phyloP scores from a whole-genome alignment of 805 yeast genomes.

The Candida nemodendra region DNA sequence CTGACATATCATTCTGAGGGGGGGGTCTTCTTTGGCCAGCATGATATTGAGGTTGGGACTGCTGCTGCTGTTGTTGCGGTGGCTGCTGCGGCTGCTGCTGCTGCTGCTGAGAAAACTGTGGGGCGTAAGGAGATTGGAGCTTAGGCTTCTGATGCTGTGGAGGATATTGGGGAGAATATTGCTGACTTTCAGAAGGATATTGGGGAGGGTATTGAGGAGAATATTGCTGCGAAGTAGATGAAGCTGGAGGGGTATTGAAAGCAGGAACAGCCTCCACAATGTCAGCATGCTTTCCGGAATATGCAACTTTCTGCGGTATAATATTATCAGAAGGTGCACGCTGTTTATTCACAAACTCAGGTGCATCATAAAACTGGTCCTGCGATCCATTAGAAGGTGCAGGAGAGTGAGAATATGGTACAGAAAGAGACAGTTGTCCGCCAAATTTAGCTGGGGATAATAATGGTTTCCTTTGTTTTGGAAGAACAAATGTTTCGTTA shows the following conservation, averaged over 20 bases:
- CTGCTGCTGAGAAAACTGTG: slow-evolving; percentile 4
- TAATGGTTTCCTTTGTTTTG: slow-evolving; percentile 21
- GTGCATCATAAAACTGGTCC: slow-evolving; percentile 7
- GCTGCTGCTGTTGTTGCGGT: slow-evolving; percentile 11
- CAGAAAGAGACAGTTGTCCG: not conserved
- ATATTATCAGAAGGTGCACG: slow-evolving; percentile 16
- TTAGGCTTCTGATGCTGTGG: slow-evolving; percentile 10
- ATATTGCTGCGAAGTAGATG: slow-evolving; percentile 7
- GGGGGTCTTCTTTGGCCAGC: too few species aligned
- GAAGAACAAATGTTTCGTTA: slow-evolving; percentile 5
- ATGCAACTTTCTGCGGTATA: slow-evolving; percentile 19
- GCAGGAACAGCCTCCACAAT: too few species aligned
- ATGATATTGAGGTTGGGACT: slow-evolving; percentile 16
- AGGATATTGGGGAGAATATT: slow-evolving; percentile 7
- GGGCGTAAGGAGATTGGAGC: slow-evolving; percentile 18
- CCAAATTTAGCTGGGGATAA: slow-evolving; percentile 8
- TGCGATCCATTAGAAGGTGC: slow-evolving; percentile 3
- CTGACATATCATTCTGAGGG: too few species aligned
- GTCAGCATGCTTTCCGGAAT: too few species aligned
- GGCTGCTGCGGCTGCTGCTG: slow-evolving; percentile 8
- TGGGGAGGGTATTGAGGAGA: slow-evolving; percentile 3
- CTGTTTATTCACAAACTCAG: slow-evolving; percentile 8
- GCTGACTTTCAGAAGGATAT: slow-evolving; percentile 3
- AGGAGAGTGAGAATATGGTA: not conserved
- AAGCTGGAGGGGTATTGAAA: slow-evolving; percentile 4